phyloP scores from a whole-genome alignment of 2,329 filamentous ascomycete species.

The Paracoccidioides lutzii region DNA sequence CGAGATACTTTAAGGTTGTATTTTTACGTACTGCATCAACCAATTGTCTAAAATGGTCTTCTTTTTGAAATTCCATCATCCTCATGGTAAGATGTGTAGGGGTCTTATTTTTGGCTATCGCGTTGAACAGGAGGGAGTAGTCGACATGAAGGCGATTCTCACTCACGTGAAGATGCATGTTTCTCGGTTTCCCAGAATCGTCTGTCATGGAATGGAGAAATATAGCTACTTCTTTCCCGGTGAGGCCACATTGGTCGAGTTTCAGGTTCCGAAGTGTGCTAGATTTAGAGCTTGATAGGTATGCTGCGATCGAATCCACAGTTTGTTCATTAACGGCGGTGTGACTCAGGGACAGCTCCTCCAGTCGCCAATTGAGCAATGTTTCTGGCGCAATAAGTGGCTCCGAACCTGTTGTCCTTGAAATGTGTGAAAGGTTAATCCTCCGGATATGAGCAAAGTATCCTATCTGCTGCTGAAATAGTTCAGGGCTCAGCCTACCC shows the following conservation, averaged over 20 bases:
- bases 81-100: slow-evolving; percentile 53
- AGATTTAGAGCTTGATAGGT: slow-evolving; percentile 50
- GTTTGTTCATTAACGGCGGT: slow-evolving; percentile 50
- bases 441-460: slow-evolving; percentile 54
- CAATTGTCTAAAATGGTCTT: slow-evolving; percentile 50
- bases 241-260: slow-evolving; percentile 54
- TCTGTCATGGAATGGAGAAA: slow-evolving; percentile 51
- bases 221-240: slow-evolving; percentile 50
- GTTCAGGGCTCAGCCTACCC: slow-evolving; percentile 49
- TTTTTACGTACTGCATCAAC: slow-evolving; percentile 51
- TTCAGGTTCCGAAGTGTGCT: slow-evolving; percentile 47
- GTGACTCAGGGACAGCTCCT: slow-evolving; percentile 52
- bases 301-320: slow-evolving; percentile 52
- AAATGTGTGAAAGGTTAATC: slow-evolving; percentile 52
- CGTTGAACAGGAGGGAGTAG: slow-evolving; percentile 31
- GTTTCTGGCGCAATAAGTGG: slow-evolving; percentile 54
- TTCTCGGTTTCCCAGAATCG: slow-evolving; percentile 37
- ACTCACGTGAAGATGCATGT: slow-evolving; percentile 54
- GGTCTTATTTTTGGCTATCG: slow-evolving; percentile 40
- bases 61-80: slow-evolving; percentile 56
- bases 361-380: slow-evolving; percentile 52
- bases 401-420: slow-evolving; percentile 49
- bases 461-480: slow-evolving; percentile 54
- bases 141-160: slow-evolving; percentile 41
- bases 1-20: slow-evolving; percentile 49